Percentiles rank a stretch among this genome's conserved stretches.
phyloP scores from a whole-genome alignment of 2,329 filamentous ascomycete genomes.

The Aureobasidium sp. region DNA sequence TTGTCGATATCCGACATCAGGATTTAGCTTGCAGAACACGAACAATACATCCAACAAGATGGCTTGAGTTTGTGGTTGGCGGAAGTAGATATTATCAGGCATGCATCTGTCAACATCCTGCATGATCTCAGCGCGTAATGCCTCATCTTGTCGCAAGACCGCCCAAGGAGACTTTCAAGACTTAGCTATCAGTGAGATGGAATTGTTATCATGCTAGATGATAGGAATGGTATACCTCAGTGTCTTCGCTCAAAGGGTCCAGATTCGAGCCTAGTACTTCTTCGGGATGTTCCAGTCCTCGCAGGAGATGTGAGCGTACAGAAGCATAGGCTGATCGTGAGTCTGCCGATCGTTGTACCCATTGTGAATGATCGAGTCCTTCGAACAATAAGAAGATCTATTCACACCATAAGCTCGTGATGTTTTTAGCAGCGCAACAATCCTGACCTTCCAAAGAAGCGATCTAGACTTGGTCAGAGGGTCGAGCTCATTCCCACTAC shows the following conservation, averaged over 20 bases:
- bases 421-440: too few species aligned
- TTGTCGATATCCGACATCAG: slow-evolving; percentile 84
- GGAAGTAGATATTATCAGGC: slow-evolving; percentile 87
- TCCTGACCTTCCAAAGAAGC: slow-evolving; percentile 77
- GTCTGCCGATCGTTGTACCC: slow-evolving; percentile 60
- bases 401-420: background rate
- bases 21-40: slow-evolving; percentile 88
- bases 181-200: slow-evolving; percentile 42
- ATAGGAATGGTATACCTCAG: slow-evolving; percentile 45
- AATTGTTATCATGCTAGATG: slow-evolving; percentile 16
- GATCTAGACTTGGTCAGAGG: slow-evolving; percentile 48
- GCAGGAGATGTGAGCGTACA: slow-evolving; percentile 66
- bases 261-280: slow-evolving; percentile 60
- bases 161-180: slow-evolving; percentile 77
- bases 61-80: slow-evolving; percentile 66
- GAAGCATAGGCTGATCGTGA: slow-evolving; percentile 68
- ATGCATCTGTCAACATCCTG: slow-evolving; percentile 90
- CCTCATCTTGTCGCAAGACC: slow-evolving; percentile 75
- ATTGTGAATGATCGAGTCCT: slow-evolving; percentile 56
- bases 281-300: slow-evolving; percentile 77
- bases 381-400: slow-evolving; percentile 78
- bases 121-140: slow-evolving; percentile 76
- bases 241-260: slow-evolving; percentile 83
- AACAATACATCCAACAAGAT: slow-evolving; percentile 87
- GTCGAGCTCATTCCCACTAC: slow-evolving; percentile 17